Evolutionary conservation across 345 rosid genomes (phyloP).

Genomic region (Citrus sp.): DNA sequence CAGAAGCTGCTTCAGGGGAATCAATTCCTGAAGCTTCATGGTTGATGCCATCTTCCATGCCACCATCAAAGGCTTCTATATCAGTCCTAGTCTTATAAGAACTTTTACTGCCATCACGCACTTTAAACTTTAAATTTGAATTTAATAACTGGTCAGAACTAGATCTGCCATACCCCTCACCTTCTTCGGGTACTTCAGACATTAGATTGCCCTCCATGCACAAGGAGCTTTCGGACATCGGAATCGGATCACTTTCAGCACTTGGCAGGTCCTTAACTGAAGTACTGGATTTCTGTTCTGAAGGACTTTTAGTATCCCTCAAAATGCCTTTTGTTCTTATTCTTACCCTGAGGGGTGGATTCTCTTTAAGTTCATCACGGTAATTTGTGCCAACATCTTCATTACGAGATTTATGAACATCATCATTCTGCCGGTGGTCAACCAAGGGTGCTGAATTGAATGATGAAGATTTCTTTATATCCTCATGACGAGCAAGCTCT

Average conservation of each 20-base stretch:
- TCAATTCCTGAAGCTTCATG: slow-evolving; percentile 29
- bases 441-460: slow-evolving; percentile 6
- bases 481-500: slow-evolving; percentile 18
- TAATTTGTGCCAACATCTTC: slow-evolving; percentile 21
- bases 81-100: slow-evolving; percentile 17
- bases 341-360: slow-evolving; percentile 49
- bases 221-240: slow-evolving; percentile 24
- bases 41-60: slow-evolving; percentile 22
- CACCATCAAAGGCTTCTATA: slow-evolving; percentile 20
- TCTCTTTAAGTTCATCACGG: slow-evolving; percentile 35
- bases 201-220: slow-evolving; percentile 19
- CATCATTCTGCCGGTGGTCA: slow-evolving; percentile 6
- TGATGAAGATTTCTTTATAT: slow-evolving; percentile 19
- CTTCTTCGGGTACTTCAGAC: slow-evolving; percentile 19
- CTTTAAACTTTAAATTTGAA: slow-evolving; percentile 16
- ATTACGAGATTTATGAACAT: slow-evolving; percentile 13
- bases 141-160: slow-evolving; percentile 19
- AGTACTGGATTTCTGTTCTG: slow-evolving; percentile 31
- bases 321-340: slow-evolving; percentile 44
- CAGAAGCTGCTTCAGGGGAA: slow-evolving; percentile 37
- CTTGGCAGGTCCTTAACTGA: slow-evolving; percentile 29
- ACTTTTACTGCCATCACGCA: slow-evolving; percentile 15
- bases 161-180: slow-evolving; percentile 28
- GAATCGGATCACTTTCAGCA: slow-evolving; percentile 24
- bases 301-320: slow-evolving; percentile 32